Evolutionary conservation across 148 eudicot species (phyloP).

Genomic region (Rhododendron kiyosumense): DNA sequence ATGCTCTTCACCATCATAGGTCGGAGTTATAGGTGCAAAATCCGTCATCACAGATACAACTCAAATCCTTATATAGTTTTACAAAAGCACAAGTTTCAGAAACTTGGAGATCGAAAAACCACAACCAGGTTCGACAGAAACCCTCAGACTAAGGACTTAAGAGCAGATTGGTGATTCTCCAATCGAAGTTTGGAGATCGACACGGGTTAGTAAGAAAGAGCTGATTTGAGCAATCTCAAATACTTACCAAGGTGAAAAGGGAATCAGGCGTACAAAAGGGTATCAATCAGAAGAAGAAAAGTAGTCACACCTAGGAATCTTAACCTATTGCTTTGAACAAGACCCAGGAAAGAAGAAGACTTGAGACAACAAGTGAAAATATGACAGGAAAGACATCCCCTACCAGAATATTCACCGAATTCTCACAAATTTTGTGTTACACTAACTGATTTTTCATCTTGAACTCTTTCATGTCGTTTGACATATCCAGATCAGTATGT

Average conservation of each 20-base stretch:
- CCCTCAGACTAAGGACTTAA: background rate
- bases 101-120: background rate
- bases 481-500: background rate
- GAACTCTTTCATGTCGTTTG: background rate
- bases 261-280: background rate
- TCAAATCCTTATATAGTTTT: background rate
- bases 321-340: background rate
- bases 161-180: background rate
- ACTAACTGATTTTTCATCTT: background rate
- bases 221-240: background rate
- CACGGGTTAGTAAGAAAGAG: background rate
- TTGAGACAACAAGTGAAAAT: background rate
- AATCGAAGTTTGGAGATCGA: background rate
- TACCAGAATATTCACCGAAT: background rate
- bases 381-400: background rate
- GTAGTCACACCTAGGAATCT: background rate
- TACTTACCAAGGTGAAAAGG: background rate
- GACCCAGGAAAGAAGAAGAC: background rate
- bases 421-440: too few species aligned
- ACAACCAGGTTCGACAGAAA: background rate
- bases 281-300: background rate
- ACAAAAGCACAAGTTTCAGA: background rate
- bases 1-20: conserved; percentile 25
- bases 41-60: conserved; percentile 13
- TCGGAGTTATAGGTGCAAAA: background rate